These are phyloP conservation scores for Sphaerostilbella broomeana DNA, from an alignment of 2,329 filamentous ascomycete species.

Conservation along the genomic window DNA sequence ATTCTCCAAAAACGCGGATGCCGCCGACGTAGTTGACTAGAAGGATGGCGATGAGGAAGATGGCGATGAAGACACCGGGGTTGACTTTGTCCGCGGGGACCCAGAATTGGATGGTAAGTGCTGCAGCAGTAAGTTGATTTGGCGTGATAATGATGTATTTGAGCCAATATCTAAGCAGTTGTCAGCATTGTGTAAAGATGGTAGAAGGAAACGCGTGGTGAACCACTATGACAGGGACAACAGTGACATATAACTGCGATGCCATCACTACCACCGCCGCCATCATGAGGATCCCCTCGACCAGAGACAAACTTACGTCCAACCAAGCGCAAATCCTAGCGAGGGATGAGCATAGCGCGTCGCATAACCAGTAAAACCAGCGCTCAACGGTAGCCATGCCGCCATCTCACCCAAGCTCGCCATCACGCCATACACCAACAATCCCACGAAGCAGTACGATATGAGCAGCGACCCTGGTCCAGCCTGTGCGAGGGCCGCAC, in stretches of 20 bases:
- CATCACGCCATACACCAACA: constrained; percentile 77
- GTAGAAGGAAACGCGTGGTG: too few relatives aligned
- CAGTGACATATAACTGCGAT: too few relatives aligned
- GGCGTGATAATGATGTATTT: constrained; percentile 83
- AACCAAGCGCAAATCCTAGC: constrained; percentile 72
- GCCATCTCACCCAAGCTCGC: constrained; percentile 78
- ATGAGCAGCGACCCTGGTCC: constrained; percentile 64
- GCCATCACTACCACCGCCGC: too few relatives aligned
- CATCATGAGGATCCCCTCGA: too few relatives aligned
- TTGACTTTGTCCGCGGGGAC: constrained; percentile 58
- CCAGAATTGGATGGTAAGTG: constrained; percentile 76
- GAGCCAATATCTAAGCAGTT: constrained; percentile 49
- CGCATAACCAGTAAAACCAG: constrained; percentile 78
- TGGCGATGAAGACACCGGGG: constrained; percentile 71
- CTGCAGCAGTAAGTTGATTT: constrained; percentile 76
- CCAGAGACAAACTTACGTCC: constrained; percentile 51
- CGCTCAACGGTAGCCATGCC: constrained; percentile 68
- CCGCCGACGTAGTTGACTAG: constrained; percentile 57
- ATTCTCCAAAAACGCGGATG: constrained; percentile 62
- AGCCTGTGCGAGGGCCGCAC: constrained; percentile 45
- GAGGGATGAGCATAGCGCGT: constrained; percentile 73
- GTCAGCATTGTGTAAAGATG: too few relatives aligned
- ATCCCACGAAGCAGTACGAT: constrained; percentile 61
- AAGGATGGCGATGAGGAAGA: constrained; percentile 58
- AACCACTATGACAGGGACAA: too few relatives aligned